These are phyloP conservation scores for Scutellaria minor DNA, from an alignment of 257 asterid genomes.

Conservation along the genomic window DNA sequence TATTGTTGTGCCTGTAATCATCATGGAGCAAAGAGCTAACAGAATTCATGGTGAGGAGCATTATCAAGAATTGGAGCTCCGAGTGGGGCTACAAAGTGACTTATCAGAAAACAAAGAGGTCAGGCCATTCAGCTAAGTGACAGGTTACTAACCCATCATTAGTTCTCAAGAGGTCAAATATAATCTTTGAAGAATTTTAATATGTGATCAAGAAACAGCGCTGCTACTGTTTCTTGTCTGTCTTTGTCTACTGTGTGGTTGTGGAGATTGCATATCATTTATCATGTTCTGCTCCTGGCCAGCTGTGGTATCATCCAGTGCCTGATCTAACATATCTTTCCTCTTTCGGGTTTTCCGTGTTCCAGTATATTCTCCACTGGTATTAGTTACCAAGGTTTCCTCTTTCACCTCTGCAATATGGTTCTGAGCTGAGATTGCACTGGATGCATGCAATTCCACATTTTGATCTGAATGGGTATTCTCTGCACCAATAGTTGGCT, in stretches of 20 bases:
- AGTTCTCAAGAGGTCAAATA: conserved; percentile 23
- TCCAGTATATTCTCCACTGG: conserved; percentile 38
- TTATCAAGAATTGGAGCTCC: neutral
- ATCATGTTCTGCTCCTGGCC: conserved; percentile 28
- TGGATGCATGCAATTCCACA: conserved; percentile 30
- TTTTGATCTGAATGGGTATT: conserved; percentile 34
- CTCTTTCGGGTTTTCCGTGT: conserved; percentile 39
- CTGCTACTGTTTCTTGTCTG: conserved; percentile 36
- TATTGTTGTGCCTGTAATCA: conserved; percentile 1
- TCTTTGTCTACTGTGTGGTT: conserved; percentile 40
- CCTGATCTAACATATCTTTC: conserved; percentile 33
- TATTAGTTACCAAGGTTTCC: conserved; percentile 10
- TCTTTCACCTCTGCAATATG: neutral
- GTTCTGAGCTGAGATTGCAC: conserved; percentile 13
- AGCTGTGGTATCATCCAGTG: neutral
- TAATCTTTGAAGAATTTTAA: conserved; percentile 12
- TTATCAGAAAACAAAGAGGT: conserved; percentile 6
- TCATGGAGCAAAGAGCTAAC: neutral
- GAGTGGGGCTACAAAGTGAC: conserved; percentile 18
- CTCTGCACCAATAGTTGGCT: conserved; percentile 28
- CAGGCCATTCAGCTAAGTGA: neutral
- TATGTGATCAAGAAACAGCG: conserved; percentile 33
- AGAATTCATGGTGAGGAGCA: neutral
- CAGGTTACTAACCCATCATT: conserved; percentile 1
- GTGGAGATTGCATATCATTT: conserved; percentile 36